Evolutionary conservation across 2,329 filamentous ascomycete genomes (phyloP).

Genomic region (Trichoderma asperellum): DNA sequence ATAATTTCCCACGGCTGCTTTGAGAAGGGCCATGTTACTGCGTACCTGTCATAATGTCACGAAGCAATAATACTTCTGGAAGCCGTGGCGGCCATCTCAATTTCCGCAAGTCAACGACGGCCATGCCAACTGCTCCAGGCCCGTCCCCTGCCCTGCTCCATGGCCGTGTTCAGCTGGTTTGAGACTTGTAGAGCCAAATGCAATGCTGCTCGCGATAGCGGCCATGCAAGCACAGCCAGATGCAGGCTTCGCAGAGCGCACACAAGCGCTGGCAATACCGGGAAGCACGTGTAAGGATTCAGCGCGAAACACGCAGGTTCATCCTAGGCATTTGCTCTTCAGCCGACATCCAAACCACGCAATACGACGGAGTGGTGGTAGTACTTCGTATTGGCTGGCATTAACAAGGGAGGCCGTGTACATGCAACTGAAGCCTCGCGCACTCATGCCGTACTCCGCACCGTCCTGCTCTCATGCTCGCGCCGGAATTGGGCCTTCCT

Average conservation of each 20-base stretch:
- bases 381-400: background rate
- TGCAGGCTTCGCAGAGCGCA: background rate
- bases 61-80: background rate
- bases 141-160: background rate
- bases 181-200: constrained; percentile 11
- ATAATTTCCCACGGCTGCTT: constrained; percentile 7
- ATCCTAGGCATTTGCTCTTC: background rate
- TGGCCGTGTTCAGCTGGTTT: constrained; percentile 14
- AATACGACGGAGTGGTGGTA: background rate
- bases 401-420: background rate
- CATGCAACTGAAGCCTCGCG: constrained; percentile 6
- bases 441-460: constrained; percentile 19
- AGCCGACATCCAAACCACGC: background rate
- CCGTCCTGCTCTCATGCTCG: constrained; percentile 1
- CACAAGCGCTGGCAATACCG: background rate
- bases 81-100: background rate
- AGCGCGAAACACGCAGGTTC: background rate
- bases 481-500: constrained; percentile 19
- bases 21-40: background rate
- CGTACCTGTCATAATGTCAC: background rate
- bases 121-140: background rate
- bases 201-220: background rate
- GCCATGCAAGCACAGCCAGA: background rate
- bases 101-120: background rate
- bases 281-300: background rate